A percentile compares a stretch with the other conserved stretches of the same genome.
phyloP scores from a whole-genome alignment of 352 stramenopile genomes.

The Pythium biforme region DNA sequence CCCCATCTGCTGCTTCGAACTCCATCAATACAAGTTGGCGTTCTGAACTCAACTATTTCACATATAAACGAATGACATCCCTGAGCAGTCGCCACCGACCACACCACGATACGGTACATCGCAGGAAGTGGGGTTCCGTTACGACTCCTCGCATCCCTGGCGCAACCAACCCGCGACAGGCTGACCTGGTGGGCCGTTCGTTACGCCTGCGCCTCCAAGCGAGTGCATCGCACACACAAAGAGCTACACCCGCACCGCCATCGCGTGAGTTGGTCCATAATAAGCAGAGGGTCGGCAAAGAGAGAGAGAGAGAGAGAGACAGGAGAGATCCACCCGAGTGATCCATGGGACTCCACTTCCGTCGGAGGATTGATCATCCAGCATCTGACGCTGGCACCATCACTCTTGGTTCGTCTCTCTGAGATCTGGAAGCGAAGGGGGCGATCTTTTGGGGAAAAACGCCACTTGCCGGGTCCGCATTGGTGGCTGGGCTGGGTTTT shows the following conservation, averaged over 20 bases:
- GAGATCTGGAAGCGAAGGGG: conserved; percentile 11
- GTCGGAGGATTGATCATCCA: background rate
- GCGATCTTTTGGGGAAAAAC: conserved; percentile 7
- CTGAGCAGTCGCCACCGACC: background rate
- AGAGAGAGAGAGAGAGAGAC: background rate
- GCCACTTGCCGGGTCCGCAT: conserved; percentile 20
- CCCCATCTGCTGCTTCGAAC: background rate
- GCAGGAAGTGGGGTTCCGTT: conserved; percentile 13
- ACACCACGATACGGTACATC: background rate
- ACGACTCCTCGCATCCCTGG: background rate
- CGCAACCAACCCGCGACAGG: background rate
- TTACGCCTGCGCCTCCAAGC: background rate
- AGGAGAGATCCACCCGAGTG: background rate
- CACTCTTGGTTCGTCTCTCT: conserved; percentile 18
- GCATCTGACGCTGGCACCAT: conserved; percentile 18
- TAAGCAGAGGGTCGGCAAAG: too few species aligned
- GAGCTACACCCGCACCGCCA: too few species aligned
- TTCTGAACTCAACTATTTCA: background rate
- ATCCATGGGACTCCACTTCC: too few species aligned
- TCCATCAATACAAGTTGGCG: background rate
- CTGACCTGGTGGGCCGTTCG: background rate
- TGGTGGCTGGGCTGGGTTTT: conserved; percentile 20
- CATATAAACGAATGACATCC: background rate
- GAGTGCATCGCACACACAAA: too few species aligned
- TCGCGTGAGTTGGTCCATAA: too few species aligned